phyloP scores from a whole-genome alignment of 768 basidiomycete species.

The Tephrocybe sp. region DNA sequence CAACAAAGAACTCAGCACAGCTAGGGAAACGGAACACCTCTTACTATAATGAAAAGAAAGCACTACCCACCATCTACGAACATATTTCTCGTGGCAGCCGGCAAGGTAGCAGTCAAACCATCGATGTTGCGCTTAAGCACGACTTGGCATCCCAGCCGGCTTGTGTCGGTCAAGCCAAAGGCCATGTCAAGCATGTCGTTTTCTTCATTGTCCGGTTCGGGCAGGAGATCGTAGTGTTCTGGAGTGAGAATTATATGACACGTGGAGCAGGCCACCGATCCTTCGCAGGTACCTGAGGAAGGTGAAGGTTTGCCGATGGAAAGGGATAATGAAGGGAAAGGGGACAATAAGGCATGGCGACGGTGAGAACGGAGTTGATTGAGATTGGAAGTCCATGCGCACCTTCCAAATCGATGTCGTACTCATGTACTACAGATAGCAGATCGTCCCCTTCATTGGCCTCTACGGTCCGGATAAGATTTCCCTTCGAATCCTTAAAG shows the following conservation, averaged over 20 bases:
- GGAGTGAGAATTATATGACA: slow-evolving; percentile 89
- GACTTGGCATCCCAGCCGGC: slow-evolving; percentile 77
- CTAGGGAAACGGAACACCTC: too few species aligned
- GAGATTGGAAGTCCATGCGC: slow-evolving; percentile 16
- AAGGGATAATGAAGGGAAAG: not conserved
- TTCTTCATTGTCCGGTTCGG: slow-evolving; percentile 96
- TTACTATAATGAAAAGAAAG: not conserved
- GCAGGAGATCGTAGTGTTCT: slow-evolving; percentile 81
- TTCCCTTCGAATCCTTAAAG: slow-evolving; percentile 88
- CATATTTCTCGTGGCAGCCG: slow-evolving; percentile 95
- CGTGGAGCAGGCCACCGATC: slow-evolving; percentile 95
- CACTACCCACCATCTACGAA: slow-evolving; percentile 80
- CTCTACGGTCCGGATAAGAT: not conserved
- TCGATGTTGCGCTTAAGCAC: slow-evolving; percentile 78
- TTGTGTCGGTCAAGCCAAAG: slow-evolving; percentile 95
- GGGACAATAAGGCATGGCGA: not conserved
- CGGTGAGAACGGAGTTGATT: not conserved
- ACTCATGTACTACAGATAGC: slow-evolving; percentile 87
- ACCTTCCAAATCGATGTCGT: slow-evolving; percentile 97
- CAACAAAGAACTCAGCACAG: too few species aligned
- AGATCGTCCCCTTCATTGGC: slow-evolving; percentile 31
- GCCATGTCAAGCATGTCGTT: slow-evolving; percentile 99
- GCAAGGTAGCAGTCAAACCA: slow-evolving; percentile 82
- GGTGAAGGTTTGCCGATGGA: not conserved
- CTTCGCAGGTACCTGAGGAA: slow-evolving; percentile 87